A percentile compares a stretch with the other conserved stretches of the same genome.
These are phyloP conservation scores for Ceratocystis colombiana DNA, from an alignment of 2,329 filamentous ascomycete species.

Conservation along the genomic window DNA sequence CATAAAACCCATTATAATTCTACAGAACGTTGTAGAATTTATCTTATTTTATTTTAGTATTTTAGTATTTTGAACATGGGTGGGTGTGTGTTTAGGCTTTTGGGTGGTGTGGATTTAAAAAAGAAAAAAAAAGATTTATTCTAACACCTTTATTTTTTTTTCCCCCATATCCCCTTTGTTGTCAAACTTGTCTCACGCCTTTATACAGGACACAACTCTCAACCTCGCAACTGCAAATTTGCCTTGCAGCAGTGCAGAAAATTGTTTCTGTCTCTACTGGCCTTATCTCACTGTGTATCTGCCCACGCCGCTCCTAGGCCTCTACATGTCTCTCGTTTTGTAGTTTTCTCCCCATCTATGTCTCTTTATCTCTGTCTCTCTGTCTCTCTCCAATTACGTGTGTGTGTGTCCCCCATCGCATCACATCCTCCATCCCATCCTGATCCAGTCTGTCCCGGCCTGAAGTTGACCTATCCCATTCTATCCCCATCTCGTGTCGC, in stretches of 20 bases:
- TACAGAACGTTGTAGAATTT: not conserved
- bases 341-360: not conserved
- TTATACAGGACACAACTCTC: not conserved
- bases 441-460: not conserved
- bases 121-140: not conserved
- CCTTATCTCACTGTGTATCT: not conserved
- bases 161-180: not conserved
- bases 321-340: not conserved
- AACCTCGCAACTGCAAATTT: not conserved
- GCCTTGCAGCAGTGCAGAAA: not conserved
- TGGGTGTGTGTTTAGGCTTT: no score
- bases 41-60: not conserved
- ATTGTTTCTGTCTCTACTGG: not conserved
- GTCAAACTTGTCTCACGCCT: constrained; percentile 1
- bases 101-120: no score
- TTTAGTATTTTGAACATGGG: no score
- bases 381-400: not conserved
- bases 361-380: not conserved
- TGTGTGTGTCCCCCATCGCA: not conserved
- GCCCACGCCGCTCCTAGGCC: not conserved
- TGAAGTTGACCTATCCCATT: not conserved
- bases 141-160: not conserved
- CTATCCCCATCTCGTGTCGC: not conserved
- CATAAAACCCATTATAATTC: no score
- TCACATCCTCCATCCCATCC: constrained; percentile 1